These are phyloP conservation scores for Amanita exitialis DNA, from an alignment of 768 basidiomycete genomes.

Conservation along the genomic window DNA sequence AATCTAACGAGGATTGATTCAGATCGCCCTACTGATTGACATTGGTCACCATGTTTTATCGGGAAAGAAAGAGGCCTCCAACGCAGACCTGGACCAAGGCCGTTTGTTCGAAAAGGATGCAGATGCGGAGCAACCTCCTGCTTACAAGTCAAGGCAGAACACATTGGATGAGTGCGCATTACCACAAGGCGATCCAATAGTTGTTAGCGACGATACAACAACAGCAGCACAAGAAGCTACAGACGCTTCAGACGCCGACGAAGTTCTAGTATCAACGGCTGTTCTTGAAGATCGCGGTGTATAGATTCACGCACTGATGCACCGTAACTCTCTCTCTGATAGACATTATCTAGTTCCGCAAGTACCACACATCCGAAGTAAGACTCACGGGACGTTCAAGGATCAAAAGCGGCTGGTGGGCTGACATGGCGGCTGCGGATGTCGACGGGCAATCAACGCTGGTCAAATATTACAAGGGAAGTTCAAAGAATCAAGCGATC, in stretches of 20 bases:
- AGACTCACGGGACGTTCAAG: conserved; percentile 23
- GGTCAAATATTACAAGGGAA: conserved; percentile 35
- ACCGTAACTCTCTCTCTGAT: neutral
- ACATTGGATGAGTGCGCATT: neutral
- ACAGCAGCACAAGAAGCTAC: neutral
- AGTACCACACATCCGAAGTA: conserved; percentile 42
- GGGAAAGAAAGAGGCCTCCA: conserved; percentile 10
- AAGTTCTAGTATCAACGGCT: conserved; percentile 10
- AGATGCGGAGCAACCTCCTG: neutral
- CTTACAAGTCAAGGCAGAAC: neutral
- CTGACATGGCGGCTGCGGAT: conserved; percentile 28
- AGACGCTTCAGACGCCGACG: conserved; percentile 4
- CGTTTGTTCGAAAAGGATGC: neutral
- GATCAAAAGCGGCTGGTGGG: conserved; percentile 38
- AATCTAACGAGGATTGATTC: neutral
- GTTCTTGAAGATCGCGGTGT: conserved; percentile 25
- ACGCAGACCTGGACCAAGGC: neutral
- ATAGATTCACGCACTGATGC: neutral
- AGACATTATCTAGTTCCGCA: conserved; percentile 26
- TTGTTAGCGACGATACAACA: neutral
- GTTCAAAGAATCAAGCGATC: conserved; percentile 16
- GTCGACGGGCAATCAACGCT: conserved; percentile 28
- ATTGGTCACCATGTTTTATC: conserved; percentile 28
- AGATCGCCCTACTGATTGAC: conserved; percentile 38
- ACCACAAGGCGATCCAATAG: neutral